Base-by-base conservation (phyloP, 306 rosid genomes). In the Fagus sylvatica region DNA sequence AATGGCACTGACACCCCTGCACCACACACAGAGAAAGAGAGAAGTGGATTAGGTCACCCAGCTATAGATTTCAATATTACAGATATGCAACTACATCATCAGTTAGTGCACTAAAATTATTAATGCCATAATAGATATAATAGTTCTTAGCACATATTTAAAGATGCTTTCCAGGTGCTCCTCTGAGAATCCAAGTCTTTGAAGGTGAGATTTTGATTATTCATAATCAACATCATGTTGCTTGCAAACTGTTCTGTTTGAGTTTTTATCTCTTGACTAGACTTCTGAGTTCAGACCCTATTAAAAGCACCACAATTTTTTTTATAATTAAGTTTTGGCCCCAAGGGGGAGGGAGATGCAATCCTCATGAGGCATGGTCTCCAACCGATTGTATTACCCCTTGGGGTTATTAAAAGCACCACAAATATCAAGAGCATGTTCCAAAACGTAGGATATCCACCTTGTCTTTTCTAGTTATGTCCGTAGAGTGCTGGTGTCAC, bases 1-100 rank as follows among this genome's bases (percentile, higher is more conserved):
- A 79, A 93, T 82, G 73, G 97, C 87, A 77, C 85, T 84, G 72
- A 89, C 98, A 71, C 98, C 96, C 82, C 99, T 95, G 90, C 87
- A 84, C 37, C 54, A 36, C 55, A 82, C 69, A 42, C 69, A 88
- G 15, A 75, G 53, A 61, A 28, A 74, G 28, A 75, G 36, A 34
- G 28, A 71, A 28, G 16, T 70, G 42, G 64, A 36, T 55, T 34
- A 71, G n/a, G 48, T 53, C n/a, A 34, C 74, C 57, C 42, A 3
- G 48, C 82, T 10, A 30, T 54, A 51, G 32, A 72, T 61, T 57
- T 74, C 30, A 57, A 61, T 16, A 61, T 9, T 57, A 53, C 30
- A 81, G 37, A 1, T 6, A 69, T 19, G 41, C 65, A 84, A 76
- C 30, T 54, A 53, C 70, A 74, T 15, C 2, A 13, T 69, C 17